Conservation (phyloP, 495 filamentous ascomycete species). For the Lepraria neglecta region DNA sequence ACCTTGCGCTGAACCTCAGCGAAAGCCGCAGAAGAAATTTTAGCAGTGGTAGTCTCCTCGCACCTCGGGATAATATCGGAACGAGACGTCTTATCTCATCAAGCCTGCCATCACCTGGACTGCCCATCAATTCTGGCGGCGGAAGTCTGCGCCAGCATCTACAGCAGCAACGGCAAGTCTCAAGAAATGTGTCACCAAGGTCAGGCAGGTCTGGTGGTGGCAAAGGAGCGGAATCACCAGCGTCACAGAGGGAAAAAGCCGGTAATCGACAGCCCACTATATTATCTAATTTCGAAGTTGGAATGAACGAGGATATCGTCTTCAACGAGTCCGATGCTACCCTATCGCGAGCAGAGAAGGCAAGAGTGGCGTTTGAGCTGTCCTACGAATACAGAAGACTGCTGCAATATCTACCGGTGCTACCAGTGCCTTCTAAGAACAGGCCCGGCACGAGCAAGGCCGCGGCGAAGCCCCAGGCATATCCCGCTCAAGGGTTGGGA, state of each 20-base stretch:
- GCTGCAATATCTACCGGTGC: slow-evolving; percentile 64
- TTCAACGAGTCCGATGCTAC: slow-evolving; percentile 74
- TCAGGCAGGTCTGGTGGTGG: slow-evolving; percentile 19
- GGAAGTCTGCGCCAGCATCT: slow-evolving; percentile 59
- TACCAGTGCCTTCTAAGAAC: slow-evolving; percentile 31
- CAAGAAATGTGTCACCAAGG: slow-evolving; percentile 53
- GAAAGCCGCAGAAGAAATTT: slow-evolving; percentile 63
- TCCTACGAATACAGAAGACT: slow-evolving; percentile 73
- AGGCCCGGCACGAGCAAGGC: slow-evolving; percentile 8
- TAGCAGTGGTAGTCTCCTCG: slow-evolving; percentile 32
- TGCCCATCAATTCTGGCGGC: slow-evolving; percentile 30
- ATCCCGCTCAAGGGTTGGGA: slow-evolving; percentile 31
- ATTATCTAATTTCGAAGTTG: slow-evolving; percentile 15
- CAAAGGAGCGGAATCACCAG: neutral
- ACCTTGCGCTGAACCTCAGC: slow-evolving; percentile 80
- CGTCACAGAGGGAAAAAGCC: neutral
- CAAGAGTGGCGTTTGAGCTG: slow-evolving; percentile 70
- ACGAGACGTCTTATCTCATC: slow-evolving; percentile 31
- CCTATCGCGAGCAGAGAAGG: slow-evolving; percentile 67
- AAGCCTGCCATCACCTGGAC: slow-evolving; percentile 12
- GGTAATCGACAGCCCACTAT: neutral
- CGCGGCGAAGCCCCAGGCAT: slow-evolving; percentile 8
- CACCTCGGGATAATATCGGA: slow-evolving; percentile 35
- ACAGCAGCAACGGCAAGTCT: slow-evolving; percentile 55
- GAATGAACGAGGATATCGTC: slow-evolving; percentile 30